Base-by-base conservation (phyloP, 1,284 basidiomycete genomes). In the Butyriboletus pseudospeciosus region DNA sequence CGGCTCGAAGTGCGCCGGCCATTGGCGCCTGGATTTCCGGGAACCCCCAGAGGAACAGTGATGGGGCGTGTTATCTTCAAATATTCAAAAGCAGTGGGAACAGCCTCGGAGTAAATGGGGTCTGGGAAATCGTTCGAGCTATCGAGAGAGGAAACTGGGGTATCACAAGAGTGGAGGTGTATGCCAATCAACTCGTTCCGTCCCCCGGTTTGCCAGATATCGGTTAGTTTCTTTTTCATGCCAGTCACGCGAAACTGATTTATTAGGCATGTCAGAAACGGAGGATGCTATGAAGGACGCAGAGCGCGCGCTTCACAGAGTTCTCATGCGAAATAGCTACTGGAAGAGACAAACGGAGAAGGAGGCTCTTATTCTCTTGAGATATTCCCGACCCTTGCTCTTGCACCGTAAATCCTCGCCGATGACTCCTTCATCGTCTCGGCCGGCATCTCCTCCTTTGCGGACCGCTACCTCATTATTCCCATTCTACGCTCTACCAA, bases 11-110 rank as follows among this genome's bases (percentile, higher is more conserved):
- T 42, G 63, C 63, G 7, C 47, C 58, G 9, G 56, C 26, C 25
- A 67, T 69, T 47, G 65, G 65, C 7, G 49, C 60, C 14, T 69
- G 67, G 67, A 61, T 69, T 40, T 64, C 68, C 5, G 55, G 58
- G 9, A 45, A 53, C 25, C 46, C 42, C 7, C 49, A 52, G 5
- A 42, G 52, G 28, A 51, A 44, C 30, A 43, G 38, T 35, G 53
- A 45, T 20, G 58, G 66, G 28, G 42, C 4, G n/a, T 83, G 81
- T 54, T 72, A 72, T 17, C 71, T 87, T 17, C 73, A 76, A 49
- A 73, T 69, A 3, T 71, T 87, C 40, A 79, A 77, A 58, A 75
- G 79, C 53, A 86, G 79, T 64, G 81, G 78, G 17, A 87, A 87
- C 58, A 65, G 65, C 12, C 72, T 87, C 4, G 80, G 79, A 3